Evolutionary conservation across 2,329 filamentous ascomycete genomes (phyloP), one percentile per base, ranked within the genome.

Genomic region (Septoria petroselini): DNA sequence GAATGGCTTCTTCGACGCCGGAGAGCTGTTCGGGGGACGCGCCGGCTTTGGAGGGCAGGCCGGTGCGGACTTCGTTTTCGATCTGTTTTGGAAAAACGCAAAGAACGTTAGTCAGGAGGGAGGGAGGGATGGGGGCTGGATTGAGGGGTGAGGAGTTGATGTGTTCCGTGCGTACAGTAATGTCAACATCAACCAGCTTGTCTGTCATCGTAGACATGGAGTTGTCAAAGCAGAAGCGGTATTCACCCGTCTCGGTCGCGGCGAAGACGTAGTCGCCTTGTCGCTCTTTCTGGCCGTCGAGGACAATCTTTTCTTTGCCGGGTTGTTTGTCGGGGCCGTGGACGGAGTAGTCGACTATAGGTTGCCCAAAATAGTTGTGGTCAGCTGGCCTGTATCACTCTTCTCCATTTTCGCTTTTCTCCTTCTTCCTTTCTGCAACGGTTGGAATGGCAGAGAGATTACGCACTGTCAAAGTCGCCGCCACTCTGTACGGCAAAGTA

Each of bases 401-500:
- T 30, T 1, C 7, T 27, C 9, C 14, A 18, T 23, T 29, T 17
- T n/a, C 3, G 11, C 41, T n/a, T n/a, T n/a, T n/a, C n/a, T 27
- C 23, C 23, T 27, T 27, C 23, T 27, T 27, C 9, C 23, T 27
- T 5, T 27, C 23, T 27, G 23, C 5, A 5, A 5, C 23, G 5
- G 23, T 5, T 9, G 23, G 23, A 27, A 27, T 27, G 5, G 23
- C 9, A n/a, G n/a, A n/a, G 6, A 23, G 21, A 42, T 27, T 18
- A 52, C 62, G 43, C 55, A 67, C 65, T 63, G 76, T 98, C 93
- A 74, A 98, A 98, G 23, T 90, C 91, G 62, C 93, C 94, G 66
- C 93, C 93, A 7, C 91, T 91, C 94, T 98, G 93, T 76, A 98
- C 93, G 53, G 93, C 94, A 73, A 98, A 98, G 76, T 98, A 98